These are phyloP conservation scores for Lecanicillium sp. DNA, from an alignment of 2,329 filamentous ascomycete genomes.

Conservation along the genomic window DNA sequence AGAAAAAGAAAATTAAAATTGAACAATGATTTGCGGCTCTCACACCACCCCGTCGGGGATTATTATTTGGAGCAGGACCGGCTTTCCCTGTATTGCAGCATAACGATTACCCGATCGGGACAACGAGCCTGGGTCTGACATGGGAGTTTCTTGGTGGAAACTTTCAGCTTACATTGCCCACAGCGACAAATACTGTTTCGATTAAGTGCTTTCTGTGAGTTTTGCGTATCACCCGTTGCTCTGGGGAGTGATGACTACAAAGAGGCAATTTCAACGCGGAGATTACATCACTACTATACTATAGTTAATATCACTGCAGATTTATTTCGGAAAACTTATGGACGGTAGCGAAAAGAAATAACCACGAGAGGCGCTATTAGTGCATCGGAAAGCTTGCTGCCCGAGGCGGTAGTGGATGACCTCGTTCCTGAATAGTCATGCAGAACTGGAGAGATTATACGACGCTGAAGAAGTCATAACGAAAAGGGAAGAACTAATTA, in stretches of 20 bases:
- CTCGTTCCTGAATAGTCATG: neutral
- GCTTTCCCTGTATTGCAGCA: neutral
- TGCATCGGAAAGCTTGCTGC: neutral
- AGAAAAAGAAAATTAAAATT: neutral
- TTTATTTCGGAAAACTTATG: no score
- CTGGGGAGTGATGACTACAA: neutral
- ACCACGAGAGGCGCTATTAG: no score
- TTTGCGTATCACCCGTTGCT: neutral
- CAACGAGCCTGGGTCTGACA: neutral
- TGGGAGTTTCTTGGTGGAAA: neutral
- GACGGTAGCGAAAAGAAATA: no score
- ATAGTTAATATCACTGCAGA: no score
- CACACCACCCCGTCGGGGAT: neutral
- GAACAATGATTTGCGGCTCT: neutral
- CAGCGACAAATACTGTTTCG: no score
- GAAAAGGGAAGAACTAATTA: neutral
- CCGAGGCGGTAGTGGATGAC: neutral
- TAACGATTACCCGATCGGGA: constrained; percentile 11
- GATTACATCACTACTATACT: neutral
- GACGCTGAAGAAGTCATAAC: neutral
- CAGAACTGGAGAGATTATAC: neutral
- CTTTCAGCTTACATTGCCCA: neutral
- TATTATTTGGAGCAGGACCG: constrained; percentile 5
- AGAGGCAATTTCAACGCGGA: neutral
- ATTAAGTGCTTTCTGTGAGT: no score